phyloP scores from a whole-genome alignment of 2,329 filamentous ascomycete species.

The Aureobasidium sp. region DNA sequence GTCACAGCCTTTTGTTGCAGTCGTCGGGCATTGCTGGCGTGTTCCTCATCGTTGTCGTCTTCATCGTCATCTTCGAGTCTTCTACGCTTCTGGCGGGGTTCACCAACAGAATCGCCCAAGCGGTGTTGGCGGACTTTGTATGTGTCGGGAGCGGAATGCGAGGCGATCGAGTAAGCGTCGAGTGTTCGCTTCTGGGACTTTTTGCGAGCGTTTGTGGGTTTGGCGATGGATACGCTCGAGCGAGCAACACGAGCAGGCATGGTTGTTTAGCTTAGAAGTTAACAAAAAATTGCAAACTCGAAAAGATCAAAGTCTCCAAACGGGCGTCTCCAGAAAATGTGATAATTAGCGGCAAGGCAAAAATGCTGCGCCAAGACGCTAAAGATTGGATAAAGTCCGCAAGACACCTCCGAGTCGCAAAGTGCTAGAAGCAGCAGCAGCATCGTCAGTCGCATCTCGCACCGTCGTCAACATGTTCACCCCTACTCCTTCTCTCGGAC shows the following conservation, averaged over 20 bases:
- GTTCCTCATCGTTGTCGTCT: conserved; percentile 41
- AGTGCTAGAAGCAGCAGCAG: background rate
- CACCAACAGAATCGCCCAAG: conserved; percentile 45
- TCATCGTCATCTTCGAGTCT: conserved; percentile 41
- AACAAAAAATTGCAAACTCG: background rate
- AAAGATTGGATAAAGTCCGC: conserved; percentile 3
- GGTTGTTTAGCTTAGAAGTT: conserved; percentile 12
- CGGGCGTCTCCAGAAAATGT: background rate
- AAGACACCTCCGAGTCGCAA: conserved; percentile 11
- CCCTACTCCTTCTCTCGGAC: conserved; percentile 58
- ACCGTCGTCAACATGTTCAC: conserved; percentile 1
- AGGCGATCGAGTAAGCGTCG: conserved; percentile 59
- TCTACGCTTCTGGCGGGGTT: conserved; percentile 33
- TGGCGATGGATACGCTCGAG: conserved; percentile 21
- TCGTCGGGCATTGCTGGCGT: conserved; percentile 21
- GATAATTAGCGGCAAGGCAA: conserved; percentile 9
- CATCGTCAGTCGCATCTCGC: background rate
- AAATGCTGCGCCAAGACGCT: conserved; percentile 5
- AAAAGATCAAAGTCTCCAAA: background rate
- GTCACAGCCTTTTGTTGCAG: conserved; percentile 24
- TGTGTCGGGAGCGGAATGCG: conserved; percentile 44
- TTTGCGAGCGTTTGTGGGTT: conserved; percentile 28
- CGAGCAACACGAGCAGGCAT: conserved; percentile 40
- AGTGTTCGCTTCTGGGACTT: conserved; percentile 46
- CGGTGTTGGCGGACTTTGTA: conserved; percentile 47